Evolutionary conservation across 2,329 filamentous ascomycete genomes (phyloP).

Genomic region (Diaporthe humulicola): DNA sequence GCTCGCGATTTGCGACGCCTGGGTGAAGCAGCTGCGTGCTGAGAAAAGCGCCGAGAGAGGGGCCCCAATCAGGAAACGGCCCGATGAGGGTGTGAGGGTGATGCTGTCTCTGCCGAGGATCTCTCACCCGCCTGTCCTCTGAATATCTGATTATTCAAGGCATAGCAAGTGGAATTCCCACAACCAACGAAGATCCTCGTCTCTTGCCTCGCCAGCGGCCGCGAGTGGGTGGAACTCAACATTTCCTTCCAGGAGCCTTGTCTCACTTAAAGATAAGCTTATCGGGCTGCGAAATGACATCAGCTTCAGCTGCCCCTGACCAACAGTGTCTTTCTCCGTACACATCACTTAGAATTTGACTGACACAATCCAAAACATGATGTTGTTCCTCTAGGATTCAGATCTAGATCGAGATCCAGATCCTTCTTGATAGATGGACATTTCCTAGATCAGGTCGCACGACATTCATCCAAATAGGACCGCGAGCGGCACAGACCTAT

Average conservation of each 20-base stretch:
- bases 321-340: neutral
- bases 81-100: neutral
- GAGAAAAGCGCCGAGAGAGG: neutral
- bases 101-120: slow-evolving; percentile 11
- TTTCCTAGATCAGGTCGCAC: neutral
- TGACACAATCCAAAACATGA: neutral
- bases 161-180: neutral
- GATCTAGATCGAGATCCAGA: neutral
- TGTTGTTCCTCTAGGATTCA: neutral
- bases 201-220: neutral
- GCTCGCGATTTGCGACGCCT: neutral
- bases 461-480: no score
- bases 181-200: neutral
- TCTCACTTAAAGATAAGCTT: slow-evolving; percentile 12
- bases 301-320: slow-evolving; percentile 15
- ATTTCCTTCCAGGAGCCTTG: slow-evolving; percentile 12
- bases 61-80: neutral
- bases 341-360: neutral
- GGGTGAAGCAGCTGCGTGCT: neutral
- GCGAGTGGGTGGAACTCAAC: slow-evolving; percentile 13
- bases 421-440: neutral
- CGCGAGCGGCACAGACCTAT: neutral
- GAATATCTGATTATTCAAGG: neutral
- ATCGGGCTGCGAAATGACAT: slow-evolving; percentile 25
- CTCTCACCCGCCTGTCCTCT: slow-evolving; percentile 17